These are phyloP conservation scores for Cryphonectria naterciae DNA, from an alignment of 2,329 filamentous ascomycete genomes.

Conservation along the genomic window DNA sequence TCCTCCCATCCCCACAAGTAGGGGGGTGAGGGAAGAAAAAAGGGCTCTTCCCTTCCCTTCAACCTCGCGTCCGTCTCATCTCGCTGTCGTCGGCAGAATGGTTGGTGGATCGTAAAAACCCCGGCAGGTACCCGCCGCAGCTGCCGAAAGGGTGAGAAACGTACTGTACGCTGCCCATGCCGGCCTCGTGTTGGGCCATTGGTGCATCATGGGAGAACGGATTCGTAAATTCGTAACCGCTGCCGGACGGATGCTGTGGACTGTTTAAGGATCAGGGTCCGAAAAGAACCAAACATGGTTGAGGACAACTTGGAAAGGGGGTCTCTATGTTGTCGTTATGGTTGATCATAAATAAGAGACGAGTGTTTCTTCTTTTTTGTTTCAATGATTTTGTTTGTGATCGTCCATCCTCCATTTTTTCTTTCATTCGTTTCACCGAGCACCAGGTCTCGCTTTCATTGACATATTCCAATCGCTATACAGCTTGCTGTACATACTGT, in stretches of 20 bases:
- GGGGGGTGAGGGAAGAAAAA: not conserved
- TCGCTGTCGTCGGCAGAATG: constrained; percentile 13
- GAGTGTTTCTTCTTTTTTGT: not conserved
- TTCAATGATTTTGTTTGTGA: not conserved
- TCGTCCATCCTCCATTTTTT: not conserved
- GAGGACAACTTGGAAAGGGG: not conserved
- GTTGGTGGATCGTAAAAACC: constrained; percentile 18
- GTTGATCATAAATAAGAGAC: constrained; percentile 2
- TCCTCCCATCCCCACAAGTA: constrained; percentile 1
- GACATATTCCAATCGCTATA: not conserved
- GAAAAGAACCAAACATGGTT: not conserved
- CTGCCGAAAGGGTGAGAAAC: not conserved
- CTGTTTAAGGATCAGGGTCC: not conserved
- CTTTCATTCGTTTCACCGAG: constrained; percentile 1
- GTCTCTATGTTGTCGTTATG: not conserved
- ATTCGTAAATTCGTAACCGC: not conserved
- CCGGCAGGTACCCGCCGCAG: not conserved
- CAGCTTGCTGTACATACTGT: constrained; percentile 7
- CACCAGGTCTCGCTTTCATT: constrained; percentile 2
- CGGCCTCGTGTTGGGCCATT: not conserved
- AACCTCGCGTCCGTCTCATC: constrained; percentile 18
- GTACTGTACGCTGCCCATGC: not conserved
- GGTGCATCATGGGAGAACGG: not conserved
- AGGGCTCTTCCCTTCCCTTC: not conserved
- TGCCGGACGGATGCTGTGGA: not conserved